A percentile compares a stretch with the other conserved stretches of the same genome.
phyloP scores from a whole-genome alignment of 352 stramenopile genomes.

The Phytophthora macrochlamydospora region DNA sequence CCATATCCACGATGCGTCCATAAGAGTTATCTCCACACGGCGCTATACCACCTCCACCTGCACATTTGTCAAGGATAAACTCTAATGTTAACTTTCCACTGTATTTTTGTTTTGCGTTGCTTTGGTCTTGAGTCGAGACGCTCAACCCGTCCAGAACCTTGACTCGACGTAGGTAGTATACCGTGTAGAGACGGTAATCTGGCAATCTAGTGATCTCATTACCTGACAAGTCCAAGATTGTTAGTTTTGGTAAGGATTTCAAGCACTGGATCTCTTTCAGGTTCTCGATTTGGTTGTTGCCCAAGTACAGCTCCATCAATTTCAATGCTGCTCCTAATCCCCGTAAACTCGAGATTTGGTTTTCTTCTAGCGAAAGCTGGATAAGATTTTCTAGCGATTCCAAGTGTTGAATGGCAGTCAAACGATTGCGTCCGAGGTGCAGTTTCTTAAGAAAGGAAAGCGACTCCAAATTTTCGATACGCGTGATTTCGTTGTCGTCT shows the following conservation, averaged over 20 bases:
- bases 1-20: conserved; percentile 72
- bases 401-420: conserved; percentile 68
- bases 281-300: conserved; percentile 81
- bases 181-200: conserved; percentile 81
- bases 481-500: conserved; percentile 78
- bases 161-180: conserved; percentile 81
- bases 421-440: conserved; percentile 77
- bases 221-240: conserved; percentile 86
- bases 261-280: conserved; percentile 84
- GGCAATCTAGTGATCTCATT: conserved; percentile 68
- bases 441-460: conserved; percentile 74
- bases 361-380: conserved; percentile 87
- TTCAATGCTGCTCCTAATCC: conserved; percentile 62
- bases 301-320: conserved; percentile 90
- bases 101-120: conserved; percentile 87
- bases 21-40: conserved; percentile 34
- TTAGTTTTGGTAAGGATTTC: conserved; percentile 81
- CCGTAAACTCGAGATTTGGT: conserved; percentile 75
- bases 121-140: conserved; percentile 77
- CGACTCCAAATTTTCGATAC: conserved; percentile 66
- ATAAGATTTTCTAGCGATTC: conserved; percentile 66
- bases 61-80: conserved; percentile 84
- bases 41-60: conserved; percentile 17
- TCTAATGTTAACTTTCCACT: conserved; percentile 83
- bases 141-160: conserved; percentile 86